Base-by-base conservation (phyloP, 352 stramenopile species). In the Phytophthora cactorum region DNA sequence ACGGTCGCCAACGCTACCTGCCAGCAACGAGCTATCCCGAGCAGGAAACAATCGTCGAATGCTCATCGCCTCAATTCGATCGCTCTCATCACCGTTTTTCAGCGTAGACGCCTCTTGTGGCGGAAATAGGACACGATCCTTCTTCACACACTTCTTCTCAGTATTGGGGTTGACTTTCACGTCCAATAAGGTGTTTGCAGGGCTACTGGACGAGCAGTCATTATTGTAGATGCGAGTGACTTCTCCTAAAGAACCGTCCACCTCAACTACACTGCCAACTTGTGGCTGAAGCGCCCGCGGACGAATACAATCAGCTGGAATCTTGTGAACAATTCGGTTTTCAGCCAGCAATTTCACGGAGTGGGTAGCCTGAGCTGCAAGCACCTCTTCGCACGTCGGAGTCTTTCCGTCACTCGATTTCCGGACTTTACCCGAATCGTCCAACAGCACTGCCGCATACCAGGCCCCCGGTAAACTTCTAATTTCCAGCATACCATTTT, bases 181-280 rank as follows among this genome's bases (percentile, higher is more conserved):
- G 60, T 93, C 82, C 52, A 85, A 60, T 5, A 82, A 45, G 29
- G 36, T 61, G 53, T 51, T 68, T 17, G 56, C 54, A 41, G 51
- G 10, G 22, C 44, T 62, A 46, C 60, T 61, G 1, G 58, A 51
- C 8, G 57, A 61, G 15, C 53, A 47, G 5, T 74, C 70, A 12
- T 52, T 57, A 25, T 66, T 63, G 51, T 87, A 77, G 14, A 90
- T 52, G 11, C 74, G 68, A 27, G 73, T 89, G 15, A 92, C 73
- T 73, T 93, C 79, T 52, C 80, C 86, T 12, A 92, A 66, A 22
- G 69, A 47, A 3, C 82, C 86, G 68, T 91, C 86, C 14, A 92
- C 73, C 31, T 90, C 80, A 39, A 93, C 82, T 10, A 93, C 78
- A 59, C 86, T 93, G 12, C 86, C 86, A 9, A 90, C 57, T 72